Evolutionary conservation across 106 monocot genomes (phyloP), one percentile per base, ranked within the genome.

Genomic region (Alisma plantagoaquatica): DNA sequence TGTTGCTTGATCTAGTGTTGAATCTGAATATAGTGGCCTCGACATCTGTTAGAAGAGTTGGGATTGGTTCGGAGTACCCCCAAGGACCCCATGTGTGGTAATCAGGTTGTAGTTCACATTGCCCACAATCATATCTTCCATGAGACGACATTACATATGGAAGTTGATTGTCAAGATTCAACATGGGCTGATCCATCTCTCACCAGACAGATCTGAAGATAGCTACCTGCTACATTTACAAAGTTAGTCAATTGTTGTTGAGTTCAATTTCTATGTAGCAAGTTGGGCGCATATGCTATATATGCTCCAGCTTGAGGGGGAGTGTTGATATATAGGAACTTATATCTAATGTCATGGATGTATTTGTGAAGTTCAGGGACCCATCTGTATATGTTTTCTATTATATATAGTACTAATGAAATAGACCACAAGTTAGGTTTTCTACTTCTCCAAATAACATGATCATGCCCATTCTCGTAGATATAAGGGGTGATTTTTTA

Each of bases 301-400:
- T 23, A 56, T 17, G 22, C 56, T 56, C 33, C 32, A 56, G 0
- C 56, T 56, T 56, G 56, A 56, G 33, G 32, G 56, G 1, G 31
- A 55, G 23, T 30, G 53, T 53, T 10, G n/a, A 28, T 29, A 28
- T 27, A 28, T 23, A 23, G 35, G 14, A 7, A 38, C 14, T 7
- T 38, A 6, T 38, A 38, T 38, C 9, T 38, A 38, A 6, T 38
- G 35, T 38, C n/a, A n/a, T n/a, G n/a, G n/a, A n/a, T n/a, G n/a
- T n/a, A n/a, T n/a, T n/a, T n/a, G n/a, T n/a, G n/a, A n/a, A n/a
- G n/a, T n/a, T n/a, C n/a, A n/a, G n/a, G n/a, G n/a, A n/a, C n/a
- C n/a, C n/a, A n/a, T n/a, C n/a, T n/a, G n/a, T n/a, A n/a, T n/a
- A n/a, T n/a, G n/a, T n/a, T n/a, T n/a, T n/a, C n/a, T n/a, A n/a